Conservation (phyloP, 495 filamentous ascomycete genomes). For the Penicillium chermesinum region DNA sequence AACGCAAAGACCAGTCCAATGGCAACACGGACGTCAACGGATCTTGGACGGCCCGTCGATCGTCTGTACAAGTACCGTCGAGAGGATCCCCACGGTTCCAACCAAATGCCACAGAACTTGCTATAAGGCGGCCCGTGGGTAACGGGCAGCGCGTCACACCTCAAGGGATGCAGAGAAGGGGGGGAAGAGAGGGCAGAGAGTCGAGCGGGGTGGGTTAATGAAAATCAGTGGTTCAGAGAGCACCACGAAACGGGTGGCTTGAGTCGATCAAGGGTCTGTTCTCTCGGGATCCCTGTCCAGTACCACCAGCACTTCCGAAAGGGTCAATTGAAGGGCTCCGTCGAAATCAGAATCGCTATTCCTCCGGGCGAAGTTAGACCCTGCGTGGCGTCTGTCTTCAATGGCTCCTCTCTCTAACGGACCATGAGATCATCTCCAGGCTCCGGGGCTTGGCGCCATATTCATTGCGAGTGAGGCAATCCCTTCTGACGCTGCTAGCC, state of each 20-base stretch:
- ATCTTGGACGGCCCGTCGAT: slow-evolving; percentile 12
- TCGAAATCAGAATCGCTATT: background rate
- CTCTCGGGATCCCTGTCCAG: slow-evolving; percentile 22
- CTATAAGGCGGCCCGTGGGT: slow-evolving; percentile 22
- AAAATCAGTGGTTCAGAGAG: slow-evolving; percentile 33
- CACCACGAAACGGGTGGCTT: slow-evolving; percentile 39
- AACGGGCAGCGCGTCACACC: slow-evolving; percentile 31
- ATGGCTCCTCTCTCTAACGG: too few relatives aligned
- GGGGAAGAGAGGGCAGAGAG: slow-evolving; percentile 13
- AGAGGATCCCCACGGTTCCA: background rate
- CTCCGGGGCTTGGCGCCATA: slow-evolving; percentile 2
- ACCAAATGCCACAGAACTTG: slow-evolving; percentile 1
- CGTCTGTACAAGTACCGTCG: background rate
- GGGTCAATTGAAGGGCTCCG: slow-evolving; percentile 2
- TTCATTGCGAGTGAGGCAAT: background rate
- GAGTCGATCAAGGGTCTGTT: slow-evolving; percentile 32
- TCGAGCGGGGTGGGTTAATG: slow-evolving; percentile 5
- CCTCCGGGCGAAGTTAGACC: too few relatives aligned
- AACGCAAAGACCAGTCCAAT: slow-evolving; percentile 1
- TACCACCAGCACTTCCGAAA: slow-evolving; percentile 10
- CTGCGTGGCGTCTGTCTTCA: too few relatives aligned
- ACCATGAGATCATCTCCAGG: slow-evolving; percentile 2
- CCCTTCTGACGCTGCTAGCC: background rate
- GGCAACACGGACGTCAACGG: slow-evolving; percentile 8
- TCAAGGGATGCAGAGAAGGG: slow-evolving; percentile 18